These are phyloP conservation scores for Dendrothele bispora DNA, from an alignment of 768 basidiomycete species.

Conservation along the genomic window DNA sequence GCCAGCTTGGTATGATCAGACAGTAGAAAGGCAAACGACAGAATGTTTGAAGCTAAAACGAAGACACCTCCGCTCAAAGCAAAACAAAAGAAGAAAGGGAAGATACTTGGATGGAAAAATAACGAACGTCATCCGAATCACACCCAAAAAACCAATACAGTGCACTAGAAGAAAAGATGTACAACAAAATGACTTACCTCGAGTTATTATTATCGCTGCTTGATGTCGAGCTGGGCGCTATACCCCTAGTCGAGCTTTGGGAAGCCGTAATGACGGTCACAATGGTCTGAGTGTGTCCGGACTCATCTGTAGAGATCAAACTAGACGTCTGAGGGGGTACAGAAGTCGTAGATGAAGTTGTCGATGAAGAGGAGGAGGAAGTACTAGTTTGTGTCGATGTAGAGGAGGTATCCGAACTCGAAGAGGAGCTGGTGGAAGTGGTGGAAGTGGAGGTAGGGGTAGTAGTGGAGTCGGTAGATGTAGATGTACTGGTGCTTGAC, in stretches of 20 bases:
- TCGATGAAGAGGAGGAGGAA: neutral
- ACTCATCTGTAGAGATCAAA: neutral
- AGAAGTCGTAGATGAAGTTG: neutral
- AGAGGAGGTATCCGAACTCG: no score
- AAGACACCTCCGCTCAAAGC: no score
- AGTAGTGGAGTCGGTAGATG: neutral
- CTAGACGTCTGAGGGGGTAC: neutral
- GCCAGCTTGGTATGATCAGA: neutral
- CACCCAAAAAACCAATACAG: neutral
- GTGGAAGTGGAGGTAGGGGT: neutral
- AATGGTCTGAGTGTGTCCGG: neutral
- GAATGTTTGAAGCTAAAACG: neutral
- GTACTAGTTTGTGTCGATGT: neutral
- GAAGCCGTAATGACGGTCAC: constrained; percentile 1
- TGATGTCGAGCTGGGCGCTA: neutral
- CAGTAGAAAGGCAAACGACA: neutral
- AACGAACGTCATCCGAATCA: neutral
- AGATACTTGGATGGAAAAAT: no score
- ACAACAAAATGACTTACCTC: neutral
- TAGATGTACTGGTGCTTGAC: neutral
- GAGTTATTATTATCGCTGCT: neutral
- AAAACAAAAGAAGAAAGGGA: neutral
- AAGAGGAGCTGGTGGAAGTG: neutral
- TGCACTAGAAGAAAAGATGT: neutral
- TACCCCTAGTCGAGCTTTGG: neutral